Percentiles rank a stretch among this genome's conserved stretches.
These are phyloP conservation scores for Trichomonascaceae sp. DNA, from an alignment of 1,139 yeast genomes.

Conservation along the genomic window DNA sequence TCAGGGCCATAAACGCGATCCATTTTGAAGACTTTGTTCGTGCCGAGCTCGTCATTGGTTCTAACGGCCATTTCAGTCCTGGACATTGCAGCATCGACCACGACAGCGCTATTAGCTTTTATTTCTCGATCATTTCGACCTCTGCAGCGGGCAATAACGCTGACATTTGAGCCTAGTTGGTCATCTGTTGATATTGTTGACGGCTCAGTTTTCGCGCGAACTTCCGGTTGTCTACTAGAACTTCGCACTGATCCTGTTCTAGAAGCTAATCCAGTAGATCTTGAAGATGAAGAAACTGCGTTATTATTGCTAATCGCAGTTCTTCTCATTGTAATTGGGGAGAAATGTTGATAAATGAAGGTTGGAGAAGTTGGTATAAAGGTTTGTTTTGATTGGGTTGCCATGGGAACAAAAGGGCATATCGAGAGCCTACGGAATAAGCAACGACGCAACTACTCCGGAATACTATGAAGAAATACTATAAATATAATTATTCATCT, in stretches of 20 bases:
- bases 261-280: background rate
- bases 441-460: no score
- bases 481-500: no score
- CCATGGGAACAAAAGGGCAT: slow-evolving; percentile 5
- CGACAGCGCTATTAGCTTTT: slow-evolving; percentile 63
- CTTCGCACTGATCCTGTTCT: background rate
- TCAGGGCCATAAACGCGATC: slow-evolving; percentile 72
- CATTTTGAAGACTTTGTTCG: slow-evolving; percentile 49
- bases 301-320: background rate
- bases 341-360: background rate
- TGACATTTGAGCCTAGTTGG: slow-evolving; percentile 44
- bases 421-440: no score
- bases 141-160: slow-evolving; percentile 85
- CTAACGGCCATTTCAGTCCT: slow-evolving; percentile 19
- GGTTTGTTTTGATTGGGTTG: slow-evolving; percentile 3
- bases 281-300: background rate
- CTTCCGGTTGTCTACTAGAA: background rate
- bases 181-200: slow-evolving; percentile 5
- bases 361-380: background rate
- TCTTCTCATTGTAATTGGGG: background rate
- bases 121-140: slow-evolving; percentile 72
- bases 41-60: slow-evolving; percentile 15
- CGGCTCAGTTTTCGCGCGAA: background rate
- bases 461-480: no score
- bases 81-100: slow-evolving; percentile 39